Evolutionary conservation across 306 rosid genomes (phyloP).

Genomic region (Dryas alaskensis): DNA sequence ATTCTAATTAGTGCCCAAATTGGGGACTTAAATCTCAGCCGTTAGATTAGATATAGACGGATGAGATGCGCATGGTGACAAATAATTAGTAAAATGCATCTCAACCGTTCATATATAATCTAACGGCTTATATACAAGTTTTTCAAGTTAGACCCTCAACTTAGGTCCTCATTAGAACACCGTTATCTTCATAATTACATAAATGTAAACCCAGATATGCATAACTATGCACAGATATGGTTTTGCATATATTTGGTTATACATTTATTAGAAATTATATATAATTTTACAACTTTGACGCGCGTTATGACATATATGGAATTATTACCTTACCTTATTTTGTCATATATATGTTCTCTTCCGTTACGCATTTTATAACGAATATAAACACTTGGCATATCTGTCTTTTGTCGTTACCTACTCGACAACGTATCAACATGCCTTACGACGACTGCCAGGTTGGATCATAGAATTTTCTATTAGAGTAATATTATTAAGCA

Average conservation of each 20-base stretch:
- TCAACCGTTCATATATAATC: background rate
- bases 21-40: too few relatives aligned
- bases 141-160: background rate
- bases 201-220: background rate
- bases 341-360: background rate
- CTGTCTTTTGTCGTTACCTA: slow-evolving; percentile 18
- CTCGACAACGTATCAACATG: background rate
- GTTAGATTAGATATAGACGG: too few relatives aligned
- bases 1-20: too few relatives aligned
- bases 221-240: background rate
- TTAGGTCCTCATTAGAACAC: background rate
- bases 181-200: background rate
- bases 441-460: background rate
- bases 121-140: background rate
- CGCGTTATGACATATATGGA: background rate
- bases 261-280: slow-evolving; percentile 4
- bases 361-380: background rate
- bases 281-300: background rate
- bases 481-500: background rate
- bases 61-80: too few relatives aligned
- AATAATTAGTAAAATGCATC: too few relatives aligned
- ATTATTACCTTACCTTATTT: background rate
- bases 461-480: background rate
- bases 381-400: background rate
- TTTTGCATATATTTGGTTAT: slow-evolving; percentile 20